Evolutionary conservation across 139 green algal genomes (phyloP).

Genomic region (Edaphochlamys debaryana): DNA sequence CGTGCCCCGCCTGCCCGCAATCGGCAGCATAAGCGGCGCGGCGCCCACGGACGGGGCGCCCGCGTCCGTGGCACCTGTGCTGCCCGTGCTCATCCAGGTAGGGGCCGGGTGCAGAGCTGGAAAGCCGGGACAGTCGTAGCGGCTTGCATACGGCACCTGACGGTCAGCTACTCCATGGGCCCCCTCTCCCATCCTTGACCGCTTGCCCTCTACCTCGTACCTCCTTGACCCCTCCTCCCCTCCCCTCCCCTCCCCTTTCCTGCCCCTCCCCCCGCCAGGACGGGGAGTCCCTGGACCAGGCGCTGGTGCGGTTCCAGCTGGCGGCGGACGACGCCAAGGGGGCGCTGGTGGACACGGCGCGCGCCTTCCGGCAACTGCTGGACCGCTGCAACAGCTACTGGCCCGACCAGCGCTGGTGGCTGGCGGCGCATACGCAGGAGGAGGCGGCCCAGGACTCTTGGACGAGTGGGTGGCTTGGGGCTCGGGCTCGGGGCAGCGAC

Average conservation of each 20-base stretch:
- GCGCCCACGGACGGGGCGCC: background rate
- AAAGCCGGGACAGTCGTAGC: no score
- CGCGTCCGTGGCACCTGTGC: background rate
- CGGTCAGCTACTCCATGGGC: no score
- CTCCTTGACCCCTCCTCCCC: no score
- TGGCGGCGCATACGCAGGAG: slow-evolving; percentile 28
- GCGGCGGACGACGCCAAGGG: background rate
- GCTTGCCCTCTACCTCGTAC: no score
- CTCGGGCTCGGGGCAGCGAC: no score
- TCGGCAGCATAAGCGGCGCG: background rate
- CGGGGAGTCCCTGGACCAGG: slow-evolving; percentile 6
- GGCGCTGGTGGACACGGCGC: slow-evolving; percentile 20
- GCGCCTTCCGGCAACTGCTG: slow-evolving; percentile 5
- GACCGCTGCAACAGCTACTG: slow-evolving; percentile 25
- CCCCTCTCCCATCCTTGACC: no score
- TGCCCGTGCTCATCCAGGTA: slow-evolving; percentile 11
- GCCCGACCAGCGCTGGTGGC: slow-evolving; percentile 36
- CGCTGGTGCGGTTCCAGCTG: slow-evolving; percentile 13
- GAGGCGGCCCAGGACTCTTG: slow-evolving; percentile 16
- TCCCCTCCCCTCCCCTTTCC: no score
- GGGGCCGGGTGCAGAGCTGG: no score
- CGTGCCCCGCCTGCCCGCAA: no score
- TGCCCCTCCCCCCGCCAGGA: no score
- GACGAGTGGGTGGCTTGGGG: slow-evolving; percentile 5
- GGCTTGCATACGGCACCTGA: no score